Base-by-base conservation (phyloP, 2,329 filamentous ascomycete species). In the Xylariaceae sp. region DNA sequence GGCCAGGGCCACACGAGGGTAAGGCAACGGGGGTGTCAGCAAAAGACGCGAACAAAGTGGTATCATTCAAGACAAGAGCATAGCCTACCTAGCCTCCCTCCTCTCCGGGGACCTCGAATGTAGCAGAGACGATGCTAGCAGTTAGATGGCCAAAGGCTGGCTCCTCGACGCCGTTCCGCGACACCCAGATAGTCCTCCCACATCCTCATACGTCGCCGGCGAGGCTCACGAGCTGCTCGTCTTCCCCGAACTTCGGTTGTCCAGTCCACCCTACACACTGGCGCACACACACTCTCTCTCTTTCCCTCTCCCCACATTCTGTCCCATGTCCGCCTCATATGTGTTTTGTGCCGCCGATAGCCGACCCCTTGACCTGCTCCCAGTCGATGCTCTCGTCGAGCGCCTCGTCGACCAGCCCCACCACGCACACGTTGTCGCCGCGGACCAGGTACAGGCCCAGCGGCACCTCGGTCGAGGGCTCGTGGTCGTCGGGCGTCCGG, bases 381-480 rank as follows among this genome's bases (percentile, higher is more conserved):
- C 92, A 98, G 63, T 95, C 81, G 55, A 98, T 96, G 50, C 82
- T 88, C 24, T 71, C 74, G 62, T 98, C 92, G 38, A 96, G 67
- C 48, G 83, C 74, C 60, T 94, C 89, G 58, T 98, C 88, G 19
- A 98, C 80, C 37, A 93, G 67, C 2, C 92, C 92, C 37, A 92
- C 84, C 12, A 93, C 72, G 42, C 88, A 89, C 30, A 98, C 90
- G 53, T 93, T 95, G 58, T 98, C 92, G 33, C 92, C 92, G 39
- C 92, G 76, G 37, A 98, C 84, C 37, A 98, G 72, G 58, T 95
- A 96, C 5, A 96, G 64, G 2, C 92, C 92, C 42, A 95, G 77
- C 4, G 83, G 78, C 13, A 92, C 80, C 55, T 92, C 78, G 38
- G 80, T 76, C 27, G 83, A 93, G 1, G 81, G 75, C 49, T 94